phyloP scores from a whole-genome alignment of 768 basidiomycete genomes.

The Melanogaster broomeanus region DNA sequence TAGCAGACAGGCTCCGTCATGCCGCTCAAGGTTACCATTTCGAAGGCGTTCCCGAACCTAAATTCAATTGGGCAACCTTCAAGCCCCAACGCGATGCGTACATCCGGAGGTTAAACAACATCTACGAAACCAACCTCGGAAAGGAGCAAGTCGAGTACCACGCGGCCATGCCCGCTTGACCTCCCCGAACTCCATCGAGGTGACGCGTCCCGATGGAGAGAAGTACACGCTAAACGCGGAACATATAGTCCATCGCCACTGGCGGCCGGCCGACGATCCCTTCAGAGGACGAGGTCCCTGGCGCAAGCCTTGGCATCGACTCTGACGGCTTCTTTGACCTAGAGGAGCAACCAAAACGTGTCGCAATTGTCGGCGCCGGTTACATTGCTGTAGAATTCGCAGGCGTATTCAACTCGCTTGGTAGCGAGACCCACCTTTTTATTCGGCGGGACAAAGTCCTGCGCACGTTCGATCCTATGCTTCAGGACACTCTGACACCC shows the following conservation, averaged over 20 bases:
- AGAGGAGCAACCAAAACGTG: constrained; percentile 86
- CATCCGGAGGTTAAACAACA: constrained; percentile 83
- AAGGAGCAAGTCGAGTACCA: constrained; percentile 90
- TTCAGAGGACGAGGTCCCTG: constrained; percentile 77
- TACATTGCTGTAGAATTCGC: constrained; percentile 98
- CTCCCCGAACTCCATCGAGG: constrained; percentile 69
- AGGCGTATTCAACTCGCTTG: constrained; percentile 89
- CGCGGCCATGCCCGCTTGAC: constrained; percentile 75
- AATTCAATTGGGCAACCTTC: constrained; percentile 89
- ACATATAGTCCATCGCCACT: constrained; percentile 78
- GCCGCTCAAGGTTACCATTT: constrained; percentile 77
- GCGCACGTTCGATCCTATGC: constrained; percentile 86
- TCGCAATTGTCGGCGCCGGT: constrained; percentile 94
- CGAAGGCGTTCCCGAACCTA: constrained; percentile 53
- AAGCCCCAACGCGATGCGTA: constrained; percentile 96
- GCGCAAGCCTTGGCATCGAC: constrained; percentile 86
- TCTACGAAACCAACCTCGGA: constrained; percentile 87
- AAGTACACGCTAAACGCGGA: constrained; percentile 77
- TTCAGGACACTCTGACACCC: constrained; percentile 82
- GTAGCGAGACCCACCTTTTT: constrained; percentile 88
- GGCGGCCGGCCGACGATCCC: constrained; percentile 87
- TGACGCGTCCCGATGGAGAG: constrained; percentile 65
- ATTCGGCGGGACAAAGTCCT: constrained; percentile 90
- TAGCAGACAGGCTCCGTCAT: constrained; percentile 80
- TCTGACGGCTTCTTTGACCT: constrained; percentile 98